phyloP scores from a whole-genome alignment of 2,329 filamentous ascomycete genomes.

The Stenocarpella maydis region DNA sequence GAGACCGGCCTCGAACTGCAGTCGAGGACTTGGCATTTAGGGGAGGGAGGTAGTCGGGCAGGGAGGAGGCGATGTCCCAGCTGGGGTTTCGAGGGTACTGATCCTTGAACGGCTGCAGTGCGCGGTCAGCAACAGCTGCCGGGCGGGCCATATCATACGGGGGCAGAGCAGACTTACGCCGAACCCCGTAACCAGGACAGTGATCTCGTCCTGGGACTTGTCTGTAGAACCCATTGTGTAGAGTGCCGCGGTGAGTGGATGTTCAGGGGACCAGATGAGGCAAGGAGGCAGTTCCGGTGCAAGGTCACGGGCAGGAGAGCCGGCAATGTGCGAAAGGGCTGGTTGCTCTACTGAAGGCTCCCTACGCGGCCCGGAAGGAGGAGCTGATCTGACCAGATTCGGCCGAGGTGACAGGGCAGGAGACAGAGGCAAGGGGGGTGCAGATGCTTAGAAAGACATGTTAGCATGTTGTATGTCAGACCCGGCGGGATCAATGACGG shows the following conservation, averaged over 20 bases:
- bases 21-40: constrained; percentile 52
- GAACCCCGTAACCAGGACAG: constrained; percentile 69
- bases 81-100: constrained; percentile 79
- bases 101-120: constrained; percentile 75
- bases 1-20: constrained; percentile 43
- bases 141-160: not conserved
- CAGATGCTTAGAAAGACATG: not conserved
- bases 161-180: constrained; percentile 53
- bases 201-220: constrained; percentile 57
- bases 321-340: not conserved
- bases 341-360: constrained; percentile 9
- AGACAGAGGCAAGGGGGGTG: not conserved
- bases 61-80: constrained; percentile 75
- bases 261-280: not conserved
- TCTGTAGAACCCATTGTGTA: constrained; percentile 42
- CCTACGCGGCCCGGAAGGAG: not conserved
- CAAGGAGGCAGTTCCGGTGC: not conserved
- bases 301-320: constrained; percentile 5
- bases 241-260: no score
- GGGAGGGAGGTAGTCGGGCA: constrained; percentile 71
- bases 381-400: not conserved
- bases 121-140: constrained; percentile 10
- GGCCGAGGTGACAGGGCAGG: not conserved
- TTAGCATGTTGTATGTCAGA: constrained; percentile 8
- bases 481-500: not conserved